Base-by-base conservation (phyloP, 2,329 filamentous ascomycete species). In the Colletotrichum liriopes region DNA sequence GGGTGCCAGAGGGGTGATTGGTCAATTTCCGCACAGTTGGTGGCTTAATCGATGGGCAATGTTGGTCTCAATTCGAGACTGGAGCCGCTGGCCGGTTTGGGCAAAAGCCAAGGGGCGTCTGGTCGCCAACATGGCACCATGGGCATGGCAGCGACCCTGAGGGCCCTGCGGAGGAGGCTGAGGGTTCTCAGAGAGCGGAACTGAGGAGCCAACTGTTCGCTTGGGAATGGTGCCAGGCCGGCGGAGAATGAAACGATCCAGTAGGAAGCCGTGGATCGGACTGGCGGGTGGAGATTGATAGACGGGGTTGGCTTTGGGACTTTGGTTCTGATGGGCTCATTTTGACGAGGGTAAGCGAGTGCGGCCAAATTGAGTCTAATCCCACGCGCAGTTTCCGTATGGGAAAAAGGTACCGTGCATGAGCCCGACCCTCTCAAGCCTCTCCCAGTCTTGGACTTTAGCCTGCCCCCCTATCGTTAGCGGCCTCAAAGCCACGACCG, bases 281-380 rank as follows among this genome's bases (percentile, higher is more conserved):
- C 26, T 61, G 68, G 70, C 65, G 37, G 60, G 52, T 58, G 66
- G 66, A 64, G 59, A 52, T 64, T 64, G 54, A 29, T 45, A 9
- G 51, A 43, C 56, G 66, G 70, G 51, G 54, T 49, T 45, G 23
- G 43, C 14, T 47, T 56, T 29, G 58, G 69, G 52, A 67, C 65
- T 72, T 65, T 70, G 66, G 65, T 70, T 70, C 45, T 72, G 59
- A 72, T 70, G 65, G 70, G 65, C 66, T 72, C 60, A 72, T 72
- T 20, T 23, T 26, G 70, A 65, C 66, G 45, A 35, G 70, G 59
- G 47, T 72, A 70, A 65, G 70, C 70, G 70, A 72, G 69, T 9
- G 60, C 63, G 60, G 65, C 70, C 70, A 64, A 69, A 69, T 69
- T 69, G 54, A 68, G 69, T 58, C 37, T 39, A 52, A 26, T 47